Evolutionary conservation across 1,284 basidiomycete species (phyloP).

Genomic region (Phlebopus sp.): DNA sequence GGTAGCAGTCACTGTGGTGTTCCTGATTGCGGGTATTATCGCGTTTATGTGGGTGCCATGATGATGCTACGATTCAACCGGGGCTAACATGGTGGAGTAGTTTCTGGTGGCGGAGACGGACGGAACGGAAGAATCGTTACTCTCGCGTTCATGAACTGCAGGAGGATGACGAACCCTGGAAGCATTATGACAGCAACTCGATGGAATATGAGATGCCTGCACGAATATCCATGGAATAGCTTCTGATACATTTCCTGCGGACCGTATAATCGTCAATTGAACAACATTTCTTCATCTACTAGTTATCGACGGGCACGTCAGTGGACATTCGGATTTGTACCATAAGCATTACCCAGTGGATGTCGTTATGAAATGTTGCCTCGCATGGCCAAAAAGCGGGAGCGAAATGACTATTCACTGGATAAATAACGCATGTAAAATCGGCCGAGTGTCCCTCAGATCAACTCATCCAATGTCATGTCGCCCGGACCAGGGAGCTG

Average conservation of each 20-base stretch:
- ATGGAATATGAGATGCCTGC: conserved; percentile 14
- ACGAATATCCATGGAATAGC: conserved; percentile 8
- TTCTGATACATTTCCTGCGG: background rate
- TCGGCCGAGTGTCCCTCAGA: conserved; percentile 24
- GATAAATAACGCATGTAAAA: conserved; percentile 15
- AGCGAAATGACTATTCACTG: background rate
- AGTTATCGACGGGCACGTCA: no score
- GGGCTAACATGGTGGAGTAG: conserved; percentile 16
- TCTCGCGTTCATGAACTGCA: conserved; percentile 27
- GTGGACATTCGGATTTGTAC: no score
- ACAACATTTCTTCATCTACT: no score
- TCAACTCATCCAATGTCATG: conserved; percentile 61
- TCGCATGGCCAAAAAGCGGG: background rate
- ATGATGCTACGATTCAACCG: background rate
- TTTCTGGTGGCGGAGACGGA: conserved; percentile 29
- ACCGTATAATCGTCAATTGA: no score
- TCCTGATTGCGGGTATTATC: conserved; percentile 18
- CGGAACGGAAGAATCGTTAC: conserved; percentile 23
- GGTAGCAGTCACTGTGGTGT: conserved; percentile 11
- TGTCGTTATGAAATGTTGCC: no score
- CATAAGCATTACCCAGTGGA: no score
- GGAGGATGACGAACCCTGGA: conserved; percentile 33
- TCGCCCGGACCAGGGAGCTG: conserved; percentile 38
- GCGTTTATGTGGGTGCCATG: conserved; percentile 25
- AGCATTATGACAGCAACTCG: conserved; percentile 19